Conservation (phyloP, 805 yeast species). For the Pichia californica region DNA sequence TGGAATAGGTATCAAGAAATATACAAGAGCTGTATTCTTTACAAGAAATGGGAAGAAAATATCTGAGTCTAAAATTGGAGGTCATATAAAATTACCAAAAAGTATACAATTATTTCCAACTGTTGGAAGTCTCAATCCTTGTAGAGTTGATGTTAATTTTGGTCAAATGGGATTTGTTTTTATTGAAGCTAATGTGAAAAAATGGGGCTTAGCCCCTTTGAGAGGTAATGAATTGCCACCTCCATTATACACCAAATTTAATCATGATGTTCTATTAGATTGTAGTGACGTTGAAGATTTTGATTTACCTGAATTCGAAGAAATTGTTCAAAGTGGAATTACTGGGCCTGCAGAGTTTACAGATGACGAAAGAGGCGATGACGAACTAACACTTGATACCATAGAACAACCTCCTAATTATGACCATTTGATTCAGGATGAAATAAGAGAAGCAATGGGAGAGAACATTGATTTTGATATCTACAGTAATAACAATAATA, state of each 20-base stretch:
- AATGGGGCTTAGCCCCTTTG: slow-evolving; percentile 92
- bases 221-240: slow-evolving; percentile 89
- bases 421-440: slow-evolving; percentile 13
- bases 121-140: slow-evolving; percentile 66
- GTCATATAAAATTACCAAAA: slow-evolving; percentile 68
- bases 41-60: slow-evolving; percentile 91
- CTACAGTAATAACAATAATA: too few species aligned
- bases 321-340: slow-evolving; percentile 17
- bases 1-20: slow-evolving; percentile 82
- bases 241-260: slow-evolving; percentile 81
- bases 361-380: slow-evolving; percentile 13
- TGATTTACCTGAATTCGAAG: slow-evolving; percentile 55
- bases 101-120: slow-evolving; percentile 76
- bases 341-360: slow-evolving; percentile 8
- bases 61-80: slow-evolving; percentile 74
- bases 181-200: slow-evolving; percentile 88
- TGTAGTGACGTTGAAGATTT: slow-evolving; percentile 45
- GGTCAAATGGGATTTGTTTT: slow-evolving; percentile 88
- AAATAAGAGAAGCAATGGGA: slow-evolving; percentile 14
- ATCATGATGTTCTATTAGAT: slow-evolving; percentile 72
- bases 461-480: slow-evolving; percentile 3
- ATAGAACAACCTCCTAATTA: slow-evolving; percentile 15
- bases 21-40: slow-evolving; percentile 83
- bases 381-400: slow-evolving; percentile 26
- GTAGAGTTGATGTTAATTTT: slow-evolving; percentile 83